A percentile compares a stretch with the other conserved stretches of the same genome.
These are phyloP conservation scores for Rubus parviflorus DNA, from an alignment of 306 rosid genomes.

Conservation along the genomic window DNA sequence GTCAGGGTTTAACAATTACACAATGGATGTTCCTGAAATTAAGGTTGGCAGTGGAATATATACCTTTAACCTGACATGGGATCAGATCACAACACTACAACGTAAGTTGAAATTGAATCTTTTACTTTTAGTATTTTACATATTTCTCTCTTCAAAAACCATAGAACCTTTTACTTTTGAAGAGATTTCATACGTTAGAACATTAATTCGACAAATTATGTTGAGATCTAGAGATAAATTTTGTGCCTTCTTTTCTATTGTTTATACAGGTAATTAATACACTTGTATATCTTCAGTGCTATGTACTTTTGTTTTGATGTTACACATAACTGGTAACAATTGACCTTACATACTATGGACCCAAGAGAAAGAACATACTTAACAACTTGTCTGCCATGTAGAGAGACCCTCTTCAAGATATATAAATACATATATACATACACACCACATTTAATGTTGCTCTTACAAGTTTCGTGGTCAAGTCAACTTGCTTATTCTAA, in stretches of 20 bases:
- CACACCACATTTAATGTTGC: not conserved
- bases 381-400: not conserved
- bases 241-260: not conserved
- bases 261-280: not conserved
- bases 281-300: not conserved
- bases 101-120: conserved; percentile 55
- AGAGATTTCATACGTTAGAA: not conserved
- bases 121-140: not conserved
- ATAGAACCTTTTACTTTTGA: not conserved
- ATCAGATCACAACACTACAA: conserved; percentile 50
- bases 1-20: conserved; percentile 36
- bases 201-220: not conserved
- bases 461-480: conserved; percentile 18
- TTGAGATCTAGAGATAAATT: not conserved
- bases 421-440: not conserved
- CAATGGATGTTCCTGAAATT: conserved; percentile 46
- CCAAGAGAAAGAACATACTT: not conserved
- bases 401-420: conserved; percentile 5
- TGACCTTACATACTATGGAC: not conserved
- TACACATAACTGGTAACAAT: not conserved
- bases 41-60: conserved; percentile 59
- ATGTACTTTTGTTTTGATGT: not conserved
- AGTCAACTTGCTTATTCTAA: conserved; percentile 10
- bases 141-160: not conserved
- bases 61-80: conserved; percentile 69